Conservation (phyloP, 352 stramenopile species). For the Pythium folliculosum region DNA sequence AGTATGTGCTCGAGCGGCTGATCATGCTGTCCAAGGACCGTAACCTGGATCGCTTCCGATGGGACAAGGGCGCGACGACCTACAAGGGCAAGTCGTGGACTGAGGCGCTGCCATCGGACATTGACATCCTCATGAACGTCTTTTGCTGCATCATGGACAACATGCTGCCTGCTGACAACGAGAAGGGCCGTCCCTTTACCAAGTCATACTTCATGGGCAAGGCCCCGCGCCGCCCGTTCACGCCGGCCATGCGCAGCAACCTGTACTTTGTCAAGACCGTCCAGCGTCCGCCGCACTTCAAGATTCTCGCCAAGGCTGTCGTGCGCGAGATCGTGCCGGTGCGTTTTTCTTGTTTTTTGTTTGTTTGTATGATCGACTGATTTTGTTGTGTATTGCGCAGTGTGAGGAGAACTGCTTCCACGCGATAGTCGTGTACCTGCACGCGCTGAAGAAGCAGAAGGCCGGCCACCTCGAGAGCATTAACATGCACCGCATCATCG, state of each 20-base stretch:
- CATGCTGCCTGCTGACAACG: slow-evolving; percentile 73
- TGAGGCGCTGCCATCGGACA: slow-evolving; percentile 72
- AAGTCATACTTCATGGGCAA: slow-evolving; percentile 83
- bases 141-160: slow-evolving; percentile 90
- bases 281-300: slow-evolving; percentile 77
- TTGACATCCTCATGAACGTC: slow-evolving; percentile 87
- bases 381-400: slow-evolving; percentile 32
- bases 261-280: slow-evolving; percentile 82
- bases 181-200: slow-evolving; percentile 80
- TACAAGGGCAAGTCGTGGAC: slow-evolving; percentile 89
- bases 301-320: slow-evolving; percentile 70
- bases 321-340: slow-evolving; percentile 86
- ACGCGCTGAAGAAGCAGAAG: slow-evolving; percentile 86
- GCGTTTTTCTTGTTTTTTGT: slow-evolving; percentile 19
- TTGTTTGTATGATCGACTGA: slow-evolving; percentile 2
- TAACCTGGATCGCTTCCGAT: slow-evolving; percentile 81
- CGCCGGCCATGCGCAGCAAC: slow-evolving; percentile 62
- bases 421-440: slow-evolving; percentile 80
- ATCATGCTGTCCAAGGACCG: slow-evolving; percentile 88
- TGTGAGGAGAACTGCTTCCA: slow-evolving; percentile 87
- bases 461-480: slow-evolving; percentile 87
- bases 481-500: slow-evolving; percentile 85
- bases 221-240: slow-evolving; percentile 72
- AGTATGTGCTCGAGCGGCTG: slow-evolving; percentile 83
- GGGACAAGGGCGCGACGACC: slow-evolving; percentile 67